Conservation (phyloP, 768 basidiomycete genomes). For the Grammothele lineata region DNA sequence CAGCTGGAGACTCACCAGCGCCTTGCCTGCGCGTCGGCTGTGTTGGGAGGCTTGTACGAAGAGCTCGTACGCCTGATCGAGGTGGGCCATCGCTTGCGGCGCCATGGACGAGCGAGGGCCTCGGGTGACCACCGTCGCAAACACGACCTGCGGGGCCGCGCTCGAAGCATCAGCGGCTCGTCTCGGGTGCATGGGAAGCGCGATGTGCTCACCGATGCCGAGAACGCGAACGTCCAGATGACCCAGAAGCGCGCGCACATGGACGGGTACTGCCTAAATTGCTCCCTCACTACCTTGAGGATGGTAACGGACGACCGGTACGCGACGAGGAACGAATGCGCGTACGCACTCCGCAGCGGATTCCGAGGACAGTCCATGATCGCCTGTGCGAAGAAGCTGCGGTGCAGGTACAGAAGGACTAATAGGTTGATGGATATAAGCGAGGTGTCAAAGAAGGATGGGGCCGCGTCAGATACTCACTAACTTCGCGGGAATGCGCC, state of each 20-base stretch:
- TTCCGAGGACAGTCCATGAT: constrained; percentile 65
- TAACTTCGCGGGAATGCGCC: constrained; percentile 44
- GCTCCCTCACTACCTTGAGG: constrained; percentile 44
- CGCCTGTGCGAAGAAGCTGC: constrained; percentile 70
- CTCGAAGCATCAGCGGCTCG: constrained; percentile 43
- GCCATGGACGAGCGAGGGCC: constrained; percentile 69
- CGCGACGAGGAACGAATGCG: constrained; percentile 67
- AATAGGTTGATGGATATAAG: neutral
- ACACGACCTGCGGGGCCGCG: constrained; percentile 73
- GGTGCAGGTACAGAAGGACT: constrained; percentile 65
- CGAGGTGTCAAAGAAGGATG: constrained; percentile 27
- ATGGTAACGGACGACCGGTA: constrained; percentile 66
- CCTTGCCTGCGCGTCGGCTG: constrained; percentile 61
- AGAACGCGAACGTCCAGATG: constrained; percentile 56
- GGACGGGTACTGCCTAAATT: constrained; percentile 53
- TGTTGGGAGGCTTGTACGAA: constrained; percentile 57
- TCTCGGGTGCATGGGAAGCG: constrained; percentile 38
- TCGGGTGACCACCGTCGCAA: constrained; percentile 75
- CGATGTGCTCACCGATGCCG: constrained; percentile 27
- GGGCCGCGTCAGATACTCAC: constrained; percentile 43
- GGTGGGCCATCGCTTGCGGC: constrained; percentile 58
- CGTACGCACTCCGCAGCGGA: constrained; percentile 64
- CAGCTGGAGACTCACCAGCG: constrained; percentile 38
- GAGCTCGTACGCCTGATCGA: constrained; percentile 64
- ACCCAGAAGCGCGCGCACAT: constrained; percentile 60